phyloP scores from a whole-genome alignment of 148 eudicot genomes.

The Rhododendron molle region DNA sequence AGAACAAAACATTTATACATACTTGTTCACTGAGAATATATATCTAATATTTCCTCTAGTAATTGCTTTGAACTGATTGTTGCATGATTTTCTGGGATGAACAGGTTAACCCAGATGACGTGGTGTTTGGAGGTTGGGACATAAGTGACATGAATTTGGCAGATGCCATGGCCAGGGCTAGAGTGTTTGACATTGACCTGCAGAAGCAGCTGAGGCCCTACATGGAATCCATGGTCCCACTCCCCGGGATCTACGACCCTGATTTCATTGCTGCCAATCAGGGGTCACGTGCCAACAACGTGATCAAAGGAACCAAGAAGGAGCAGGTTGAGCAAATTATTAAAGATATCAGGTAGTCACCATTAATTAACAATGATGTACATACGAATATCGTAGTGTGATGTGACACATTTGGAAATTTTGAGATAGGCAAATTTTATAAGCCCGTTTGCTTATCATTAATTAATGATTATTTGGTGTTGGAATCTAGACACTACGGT shows the following conservation, averaged over 20 bases:
- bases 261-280: slow-evolving; percentile 98
- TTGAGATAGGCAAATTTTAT: neutral
- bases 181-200: slow-evolving; percentile 86
- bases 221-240: slow-evolving; percentile 95
- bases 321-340: slow-evolving; percentile 78
- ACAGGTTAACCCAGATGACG: slow-evolving; percentile 90
- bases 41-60: neutral
- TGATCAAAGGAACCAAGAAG: slow-evolving; percentile 88
- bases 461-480: neutral
- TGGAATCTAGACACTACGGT: neutral
- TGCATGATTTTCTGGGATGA: neutral
- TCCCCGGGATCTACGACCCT: slow-evolving; percentile 89
- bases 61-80: neutral
- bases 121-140: slow-evolving; percentile 98
- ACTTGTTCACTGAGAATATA: neutral
- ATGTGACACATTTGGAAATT: neutral
- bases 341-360: slow-evolving; percentile 71
- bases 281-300: slow-evolving; percentile 81
- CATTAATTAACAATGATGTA: neutral
- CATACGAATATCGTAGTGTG: neutral
- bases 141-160: slow-evolving; percentile 92
- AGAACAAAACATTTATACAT: neutral
- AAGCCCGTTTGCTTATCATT: neutral
- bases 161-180: slow-evolving; percentile 91
- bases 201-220: slow-evolving; percentile 95